Evolutionary conservation across 352 stramenopile species (phyloP).

Genomic region (Phytophthora pluvialis): DNA sequence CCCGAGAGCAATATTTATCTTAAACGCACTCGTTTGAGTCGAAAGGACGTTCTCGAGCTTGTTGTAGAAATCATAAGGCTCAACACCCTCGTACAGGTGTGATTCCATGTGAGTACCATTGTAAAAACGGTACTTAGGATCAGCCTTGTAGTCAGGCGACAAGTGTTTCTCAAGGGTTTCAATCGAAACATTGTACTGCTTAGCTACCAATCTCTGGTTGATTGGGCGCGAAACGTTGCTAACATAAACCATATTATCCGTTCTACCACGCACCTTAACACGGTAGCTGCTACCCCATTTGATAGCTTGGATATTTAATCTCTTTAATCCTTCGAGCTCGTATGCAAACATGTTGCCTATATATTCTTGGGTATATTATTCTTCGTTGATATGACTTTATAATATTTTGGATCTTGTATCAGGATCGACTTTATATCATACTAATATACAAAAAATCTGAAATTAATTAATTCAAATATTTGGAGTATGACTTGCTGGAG

Average conservation of each 20-base stretch:
- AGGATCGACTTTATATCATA: constrained; percentile 1
- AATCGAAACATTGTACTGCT: not conserved
- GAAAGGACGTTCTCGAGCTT: not conserved
- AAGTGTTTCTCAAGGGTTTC: constrained; percentile 1
- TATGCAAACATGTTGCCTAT: not conserved
- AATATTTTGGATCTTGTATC: not conserved
- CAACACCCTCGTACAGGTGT: not conserved
- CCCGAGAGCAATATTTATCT: not conserved
- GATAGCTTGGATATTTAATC: constrained; percentile 1
- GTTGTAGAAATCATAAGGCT: not conserved
- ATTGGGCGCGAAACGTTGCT: not conserved
- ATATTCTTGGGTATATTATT: constrained; percentile 15
- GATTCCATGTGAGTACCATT: not conserved
- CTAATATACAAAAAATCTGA: constrained; percentile 17
- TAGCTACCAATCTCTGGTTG: not conserved
- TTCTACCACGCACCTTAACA: constrained; percentile 2
- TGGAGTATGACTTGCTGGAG: constrained; percentile 13
- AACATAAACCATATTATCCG: not conserved
- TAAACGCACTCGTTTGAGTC: not conserved
- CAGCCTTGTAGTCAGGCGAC: constrained; percentile 4
- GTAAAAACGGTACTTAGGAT: constrained; percentile 4
- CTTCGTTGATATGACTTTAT: constrained; percentile 25
- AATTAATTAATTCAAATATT: constrained; percentile 26
- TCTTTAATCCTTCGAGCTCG: not conserved
- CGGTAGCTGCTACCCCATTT: constrained; percentile 4